phyloP scores from a whole-genome alignment of 495 filamentous ascomycete genomes.

The Trypethelium eluteriae region DNA sequence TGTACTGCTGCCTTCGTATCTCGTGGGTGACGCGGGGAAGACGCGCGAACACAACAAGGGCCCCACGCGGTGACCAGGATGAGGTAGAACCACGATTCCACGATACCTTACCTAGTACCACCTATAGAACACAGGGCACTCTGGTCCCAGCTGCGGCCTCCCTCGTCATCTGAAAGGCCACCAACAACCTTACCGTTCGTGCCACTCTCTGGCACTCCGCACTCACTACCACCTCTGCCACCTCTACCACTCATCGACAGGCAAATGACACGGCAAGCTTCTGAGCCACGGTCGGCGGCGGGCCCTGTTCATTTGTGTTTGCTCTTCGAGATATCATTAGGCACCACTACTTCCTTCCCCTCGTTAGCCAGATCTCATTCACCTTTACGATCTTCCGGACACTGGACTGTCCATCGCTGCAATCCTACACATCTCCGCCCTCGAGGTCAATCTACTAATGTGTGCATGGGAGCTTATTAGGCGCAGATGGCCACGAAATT shows the following conservation, averaged over 20 bases:
- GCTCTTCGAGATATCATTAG: neutral
- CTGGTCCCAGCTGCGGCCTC: neutral
- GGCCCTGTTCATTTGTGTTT: neutral
- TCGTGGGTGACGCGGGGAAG: neutral
- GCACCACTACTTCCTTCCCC: no score
- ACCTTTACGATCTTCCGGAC: neutral
- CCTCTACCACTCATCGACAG: neutral
- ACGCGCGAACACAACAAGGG: neutral
- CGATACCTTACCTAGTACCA: no score
- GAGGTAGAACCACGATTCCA: no score
- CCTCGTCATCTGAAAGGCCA: neutral
- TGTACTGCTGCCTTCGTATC: neutral
- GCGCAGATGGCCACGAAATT: conserved; percentile 1
- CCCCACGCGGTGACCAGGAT: neutral
- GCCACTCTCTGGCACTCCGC: no score
- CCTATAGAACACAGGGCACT: neutral
- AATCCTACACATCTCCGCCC: conserved; percentile 19
- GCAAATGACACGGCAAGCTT: neutral
- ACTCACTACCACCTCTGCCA: neutral
- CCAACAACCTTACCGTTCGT: neutral
- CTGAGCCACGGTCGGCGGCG: neutral
- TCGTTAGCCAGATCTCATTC: no score
- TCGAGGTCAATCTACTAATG: conserved; percentile 1
- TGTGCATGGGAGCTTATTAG: conserved; percentile 21
- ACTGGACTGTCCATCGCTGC: neutral